phyloP scores from a whole-genome alignment of 2,329 filamentous ascomycete genomes.

The Venturia aucupariae region DNA sequence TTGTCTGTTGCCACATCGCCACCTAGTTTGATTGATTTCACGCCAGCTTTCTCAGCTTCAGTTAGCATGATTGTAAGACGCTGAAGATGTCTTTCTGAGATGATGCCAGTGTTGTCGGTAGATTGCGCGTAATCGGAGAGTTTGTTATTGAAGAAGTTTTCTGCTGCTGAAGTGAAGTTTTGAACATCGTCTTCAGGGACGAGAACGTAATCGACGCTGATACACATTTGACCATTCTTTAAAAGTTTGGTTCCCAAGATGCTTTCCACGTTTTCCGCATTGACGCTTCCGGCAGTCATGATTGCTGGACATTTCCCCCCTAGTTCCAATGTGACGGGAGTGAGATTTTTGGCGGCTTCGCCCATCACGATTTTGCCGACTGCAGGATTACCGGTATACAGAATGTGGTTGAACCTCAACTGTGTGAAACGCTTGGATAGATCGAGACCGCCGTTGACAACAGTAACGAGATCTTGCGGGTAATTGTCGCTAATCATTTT shows the following conservation, averaged over 20 bases:
- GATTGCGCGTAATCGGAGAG: conserved; percentile 8
- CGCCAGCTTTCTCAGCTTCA: conserved; percentile 12
- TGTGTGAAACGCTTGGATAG: conserved; percentile 14
- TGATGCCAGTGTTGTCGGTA: conserved; percentile 12
- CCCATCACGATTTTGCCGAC: conserved; percentile 32
- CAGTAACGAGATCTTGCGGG: conserved; percentile 12
- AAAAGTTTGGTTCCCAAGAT: conserved; percentile 12
- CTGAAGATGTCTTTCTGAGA: conserved; percentile 13
- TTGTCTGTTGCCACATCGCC: conserved; percentile 10
- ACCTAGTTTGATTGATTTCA: conserved; percentile 12
- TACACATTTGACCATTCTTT: conserved; percentile 15
- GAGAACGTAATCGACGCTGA: conserved; percentile 11
- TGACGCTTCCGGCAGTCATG: conserved; percentile 13
- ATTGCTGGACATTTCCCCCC: conserved; percentile 34
- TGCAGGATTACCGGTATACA: conserved; percentile 31
- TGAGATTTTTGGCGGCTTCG: conserved; percentile 31
- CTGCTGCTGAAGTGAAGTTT: conserved; percentile 4
- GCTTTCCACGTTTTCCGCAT: conserved; percentile 9
- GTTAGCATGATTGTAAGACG: conserved; percentile 11
- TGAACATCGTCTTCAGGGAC: conserved; percentile 6
- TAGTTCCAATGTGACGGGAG: conserved; percentile 39
- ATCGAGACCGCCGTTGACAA: conserved; percentile 11
- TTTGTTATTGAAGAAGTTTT: conserved; percentile 12
- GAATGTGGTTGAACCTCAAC: conserved; percentile 23
- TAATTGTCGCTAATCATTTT: conserved; percentile 12